Evolutionary conservation across 129 eudicot species (phyloP), one percentile per base, ranked within the genome.

Genomic region (Pittosporum tobira): DNA sequence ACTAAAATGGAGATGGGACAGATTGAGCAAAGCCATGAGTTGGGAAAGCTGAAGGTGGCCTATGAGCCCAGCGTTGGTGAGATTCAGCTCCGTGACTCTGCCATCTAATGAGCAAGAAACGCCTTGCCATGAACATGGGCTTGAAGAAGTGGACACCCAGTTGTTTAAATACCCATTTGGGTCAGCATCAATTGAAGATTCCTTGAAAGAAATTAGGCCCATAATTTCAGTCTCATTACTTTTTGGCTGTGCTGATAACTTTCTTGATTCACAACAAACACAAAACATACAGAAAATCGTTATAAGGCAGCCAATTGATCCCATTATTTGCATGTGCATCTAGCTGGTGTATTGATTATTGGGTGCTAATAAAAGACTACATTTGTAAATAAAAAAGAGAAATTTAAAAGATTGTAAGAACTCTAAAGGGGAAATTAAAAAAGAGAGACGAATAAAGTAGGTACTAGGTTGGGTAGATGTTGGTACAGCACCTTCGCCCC

Each of bases 61-160:
- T 14, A 51, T 34, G 21, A 87, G 68, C 28, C 83, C 73, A 0
- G 58, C 77, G 48, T 69, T 66, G 20, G 79, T 59, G 52, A 87
- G 72, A 60, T 83, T 79, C 0, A 87, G 66, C 12, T 49, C 77
- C 8, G 64, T 75, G 50, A 80, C 73, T 15, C 51, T 40, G 27
- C 62, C 67, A 11, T 72, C 71, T 11, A 19, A 69, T 1, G 84
- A 79, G 59, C 96, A 87, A 0, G 75, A 24, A 51, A 83, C 82
- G 2, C 93, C 93, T 8, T 37, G 59, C 96, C 96, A 87, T 18
- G 85, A 72, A 57, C 96, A 87, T 6, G 88, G 75, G 64, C 46
- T 40, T 1, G 79, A 61, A 15, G 76, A 50, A 27, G 84, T 21
- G 16, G 81, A 31, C 20, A 34, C 51, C 96, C 96, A 87, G 22